These are phyloP conservation scores for Macrophomina tecta DNA, from an alignment of 2,329 filamentous ascomycete genomes.

Conservation along the genomic window DNA sequence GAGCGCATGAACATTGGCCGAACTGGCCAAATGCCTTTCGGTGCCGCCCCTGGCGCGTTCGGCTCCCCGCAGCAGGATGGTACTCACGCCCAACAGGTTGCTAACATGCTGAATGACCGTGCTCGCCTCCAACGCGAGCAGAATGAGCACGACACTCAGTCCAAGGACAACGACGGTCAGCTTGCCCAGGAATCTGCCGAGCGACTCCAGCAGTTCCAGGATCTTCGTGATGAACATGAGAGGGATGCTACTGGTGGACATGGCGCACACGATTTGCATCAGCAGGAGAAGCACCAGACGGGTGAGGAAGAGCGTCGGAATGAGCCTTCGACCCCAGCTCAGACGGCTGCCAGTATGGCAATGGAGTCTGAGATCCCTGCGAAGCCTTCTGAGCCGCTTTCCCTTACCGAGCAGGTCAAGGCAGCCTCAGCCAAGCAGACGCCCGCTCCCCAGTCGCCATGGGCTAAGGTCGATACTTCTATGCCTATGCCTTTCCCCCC, in stretches of 20 bases:
- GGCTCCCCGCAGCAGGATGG: conserved; percentile 55
- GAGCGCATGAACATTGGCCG: conserved; percentile 68
- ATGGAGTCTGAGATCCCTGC: conserved; percentile 22
- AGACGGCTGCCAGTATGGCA: conserved; percentile 13
- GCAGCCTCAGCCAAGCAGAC: conserved; percentile 67
- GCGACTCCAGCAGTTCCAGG: conserved; percentile 82
- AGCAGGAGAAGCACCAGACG: conserved; percentile 36
- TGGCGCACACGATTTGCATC: conserved; percentile 26
- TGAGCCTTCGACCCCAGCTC: conserved; percentile 5
- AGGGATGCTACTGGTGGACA: conserved; percentile 22
- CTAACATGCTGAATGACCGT: conserved; percentile 66
- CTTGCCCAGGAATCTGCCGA: conserved; percentile 59
- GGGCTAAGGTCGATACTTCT: conserved; percentile 66
- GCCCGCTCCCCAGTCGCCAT: conserved; percentile 60
- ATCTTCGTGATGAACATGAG: conserved; percentile 60
- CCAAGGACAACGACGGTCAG: conserved; percentile 54
- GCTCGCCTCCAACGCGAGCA: conserved; percentile 67
- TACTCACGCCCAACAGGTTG: conserved; percentile 62
- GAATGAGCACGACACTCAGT: conserved; percentile 58
- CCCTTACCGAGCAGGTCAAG: conserved; percentile 83
- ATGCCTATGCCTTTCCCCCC: conserved; percentile 82
- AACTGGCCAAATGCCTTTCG: conserved; percentile 55
- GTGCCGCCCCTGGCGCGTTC: conserved; percentile 52
- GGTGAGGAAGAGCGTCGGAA: conserved; percentile 34
- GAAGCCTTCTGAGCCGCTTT: conserved; percentile 61